Evolutionary conservation across 177 flowering plant genomes (phyloP).

Genomic region (Vitis hybrid): DNA sequence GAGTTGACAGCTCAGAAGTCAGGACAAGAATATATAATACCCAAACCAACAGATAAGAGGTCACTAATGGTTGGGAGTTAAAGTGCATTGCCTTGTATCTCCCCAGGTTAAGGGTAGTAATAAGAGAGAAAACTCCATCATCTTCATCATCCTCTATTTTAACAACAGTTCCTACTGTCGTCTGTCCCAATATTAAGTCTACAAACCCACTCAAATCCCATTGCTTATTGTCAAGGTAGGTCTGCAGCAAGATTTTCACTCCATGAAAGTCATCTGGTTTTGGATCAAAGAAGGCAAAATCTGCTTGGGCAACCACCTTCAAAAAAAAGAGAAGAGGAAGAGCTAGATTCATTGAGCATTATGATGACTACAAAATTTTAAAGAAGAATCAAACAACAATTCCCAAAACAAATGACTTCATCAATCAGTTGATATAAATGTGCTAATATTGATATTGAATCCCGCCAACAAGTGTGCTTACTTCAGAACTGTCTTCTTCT

Average conservation of each 20-base stretch:
- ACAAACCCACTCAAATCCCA: constrained; percentile 93
- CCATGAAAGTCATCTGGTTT: constrained; percentile 86
- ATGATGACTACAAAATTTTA: background rate
- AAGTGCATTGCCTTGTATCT: constrained; percentile 66
- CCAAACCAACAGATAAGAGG: background rate
- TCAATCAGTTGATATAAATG: background rate
- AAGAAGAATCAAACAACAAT: background rate
- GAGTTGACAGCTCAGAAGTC: too few relatives aligned
- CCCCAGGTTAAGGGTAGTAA: constrained; percentile 72
- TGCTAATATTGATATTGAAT: background rate
- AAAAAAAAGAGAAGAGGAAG: constrained; percentile 6
- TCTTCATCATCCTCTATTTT: constrained; percentile 83
- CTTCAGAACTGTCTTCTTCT: constrained; percentile 52
- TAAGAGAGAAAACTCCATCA: constrained; percentile 52
- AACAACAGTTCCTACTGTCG: constrained; percentile 87
- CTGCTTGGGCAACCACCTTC: constrained; percentile 78
- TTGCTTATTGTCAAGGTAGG: constrained; percentile 59
- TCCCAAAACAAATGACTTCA: background rate
- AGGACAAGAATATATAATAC: too few relatives aligned
- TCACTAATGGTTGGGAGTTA: background rate
- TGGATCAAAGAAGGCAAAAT: constrained; percentile 90
- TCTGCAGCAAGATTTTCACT: constrained; percentile 73
- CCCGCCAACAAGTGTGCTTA: constrained; percentile 19
- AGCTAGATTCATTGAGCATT: too few relatives aligned
- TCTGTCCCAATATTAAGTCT: constrained; percentile 79